Percentiles rank a stretch among this genome's conserved stretches.
Conservation (phyloP, 2,329 filamentous ascomycete species). For the Biscogniauxia marginata region DNA sequence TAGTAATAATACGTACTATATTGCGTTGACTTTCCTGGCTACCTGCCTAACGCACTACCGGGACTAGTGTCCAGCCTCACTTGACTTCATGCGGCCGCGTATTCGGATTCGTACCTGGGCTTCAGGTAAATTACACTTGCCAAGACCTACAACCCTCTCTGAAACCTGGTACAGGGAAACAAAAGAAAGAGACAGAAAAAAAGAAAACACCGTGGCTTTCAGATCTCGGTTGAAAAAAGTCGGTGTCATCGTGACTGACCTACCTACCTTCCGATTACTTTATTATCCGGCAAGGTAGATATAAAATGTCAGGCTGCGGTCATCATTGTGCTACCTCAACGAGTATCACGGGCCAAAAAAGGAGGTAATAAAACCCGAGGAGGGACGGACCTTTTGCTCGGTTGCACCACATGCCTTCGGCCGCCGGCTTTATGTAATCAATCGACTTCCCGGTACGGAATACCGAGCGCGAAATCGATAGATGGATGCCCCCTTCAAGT, state of each 20-base stretch:
- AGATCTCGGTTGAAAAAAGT: not conserved
- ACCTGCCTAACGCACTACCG: too few relatives aligned
- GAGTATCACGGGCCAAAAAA: too few relatives aligned
- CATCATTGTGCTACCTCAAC: too few relatives aligned
- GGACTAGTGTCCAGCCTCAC: not conserved
- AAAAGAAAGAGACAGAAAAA: not conserved
- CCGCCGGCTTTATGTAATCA: too few relatives aligned
- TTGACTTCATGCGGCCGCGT: not conserved
- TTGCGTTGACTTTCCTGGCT: not conserved
- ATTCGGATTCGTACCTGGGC: not conserved
- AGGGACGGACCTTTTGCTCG: too few relatives aligned
- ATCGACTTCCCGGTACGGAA: too few relatives aligned
- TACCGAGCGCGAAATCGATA: too few relatives aligned
- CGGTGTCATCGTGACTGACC: not conserved
- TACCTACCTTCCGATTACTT: not conserved
- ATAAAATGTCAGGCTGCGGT: constrained; percentile 15
- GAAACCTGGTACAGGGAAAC: not conserved
- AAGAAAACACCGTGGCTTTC: not conserved
- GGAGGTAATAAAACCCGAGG: too few relatives aligned
- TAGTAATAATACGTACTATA: not conserved
- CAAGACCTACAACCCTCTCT: not conserved
- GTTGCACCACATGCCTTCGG: too few relatives aligned
- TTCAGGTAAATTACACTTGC: not conserved
- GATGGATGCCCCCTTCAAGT: too few relatives aligned
- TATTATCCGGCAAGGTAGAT: not conserved